A percentile compares a stretch with the other conserved stretches of the same genome.
These are phyloP conservation scores for Aspergillus brasiliensis DNA, from an alignment of 2,329 filamentous ascomycete species.

Conservation along the genomic window DNA sequence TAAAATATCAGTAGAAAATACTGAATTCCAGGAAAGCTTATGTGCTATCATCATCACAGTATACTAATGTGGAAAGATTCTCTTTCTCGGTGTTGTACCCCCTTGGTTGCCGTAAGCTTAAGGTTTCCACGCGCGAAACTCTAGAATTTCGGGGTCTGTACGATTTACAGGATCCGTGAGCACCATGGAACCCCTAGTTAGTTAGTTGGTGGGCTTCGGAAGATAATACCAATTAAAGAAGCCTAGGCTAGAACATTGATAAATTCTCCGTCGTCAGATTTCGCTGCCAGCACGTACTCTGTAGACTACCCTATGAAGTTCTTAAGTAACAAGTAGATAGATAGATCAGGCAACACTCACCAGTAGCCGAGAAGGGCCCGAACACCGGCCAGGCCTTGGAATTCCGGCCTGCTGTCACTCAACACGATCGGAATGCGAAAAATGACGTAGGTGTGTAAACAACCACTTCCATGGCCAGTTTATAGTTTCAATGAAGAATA, in stretches of 20 bases:
- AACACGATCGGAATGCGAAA: not conserved
- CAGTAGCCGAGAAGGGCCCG: not conserved
- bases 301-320: not conserved
- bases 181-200: too few species aligned
- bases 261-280: not conserved
- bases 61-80: not conserved
- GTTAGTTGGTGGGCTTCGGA: too few species aligned
- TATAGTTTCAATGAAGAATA: too few species aligned
- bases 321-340: not conserved
- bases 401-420: not conserved
- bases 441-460: not conserved
- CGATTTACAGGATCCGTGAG: not conserved
- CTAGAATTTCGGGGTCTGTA: not conserved
- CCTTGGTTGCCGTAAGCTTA: not conserved
- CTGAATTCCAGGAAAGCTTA: too few species aligned
- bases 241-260: too few species aligned
- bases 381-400: not conserved
- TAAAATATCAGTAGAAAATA: too few species aligned
- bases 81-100: not conserved
- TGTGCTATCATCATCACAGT: too few species aligned
- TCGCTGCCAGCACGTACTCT: not conserved
- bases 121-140: not conserved
- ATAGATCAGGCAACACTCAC: not conserved
- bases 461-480: too few species aligned
- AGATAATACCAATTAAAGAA: too few species aligned